These are phyloP conservation scores for Oryza officinalis DNA, from an alignment of 176 grass and related monocot genomes.

Conservation along the genomic window DNA sequence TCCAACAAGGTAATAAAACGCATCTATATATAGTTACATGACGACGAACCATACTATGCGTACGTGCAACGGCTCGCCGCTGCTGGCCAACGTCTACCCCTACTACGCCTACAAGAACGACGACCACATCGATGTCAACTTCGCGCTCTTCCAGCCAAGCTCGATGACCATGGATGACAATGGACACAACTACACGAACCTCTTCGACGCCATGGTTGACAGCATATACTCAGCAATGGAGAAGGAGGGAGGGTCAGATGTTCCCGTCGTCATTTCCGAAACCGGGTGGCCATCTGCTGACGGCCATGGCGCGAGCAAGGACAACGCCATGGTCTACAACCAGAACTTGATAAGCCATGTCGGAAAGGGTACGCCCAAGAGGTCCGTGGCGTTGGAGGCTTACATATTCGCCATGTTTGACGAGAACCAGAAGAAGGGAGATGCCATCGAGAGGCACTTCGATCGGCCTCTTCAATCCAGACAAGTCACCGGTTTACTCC, in stretches of 20 bases:
- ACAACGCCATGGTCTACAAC: slow-evolving; percentile 59
- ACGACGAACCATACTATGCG: too few species aligned
- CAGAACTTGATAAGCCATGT: slow-evolving; percentile 60
- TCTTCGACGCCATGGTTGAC: slow-evolving; percentile 71
- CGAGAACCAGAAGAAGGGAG: slow-evolving; percentile 55
- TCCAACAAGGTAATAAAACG: too few species aligned
- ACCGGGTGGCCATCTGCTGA: slow-evolving; percentile 71
- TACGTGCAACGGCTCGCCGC: slow-evolving; percentile 36
- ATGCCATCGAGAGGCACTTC: slow-evolving; percentile 44
- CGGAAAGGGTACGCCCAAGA: slow-evolving; percentile 48
- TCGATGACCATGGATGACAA: slow-evolving; percentile 38
- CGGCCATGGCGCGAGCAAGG: slow-evolving; percentile 29
- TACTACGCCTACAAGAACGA: slow-evolving; percentile 56
- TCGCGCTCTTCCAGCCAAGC: slow-evolving; percentile 51
- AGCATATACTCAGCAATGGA: slow-evolving; percentile 47
- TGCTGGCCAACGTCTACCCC: slow-evolving; percentile 66
- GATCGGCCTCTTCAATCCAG: slow-evolving; percentile 52
- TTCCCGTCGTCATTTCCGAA: slow-evolving; percentile 50
- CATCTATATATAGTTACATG: too few species aligned
- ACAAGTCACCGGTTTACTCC: slow-evolving; percentile 43
- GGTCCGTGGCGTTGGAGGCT: slow-evolving; percentile 23
- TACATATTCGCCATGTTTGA: slow-evolving; percentile 74
- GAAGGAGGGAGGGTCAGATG: slow-evolving; percentile 38
- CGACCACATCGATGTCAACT: slow-evolving; percentile 20
- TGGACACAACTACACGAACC: slow-evolving; percentile 40